Percentiles rank a stretch among this genome's conserved stretches.
Evolutionary conservation across 179 eudicot species (phyloP).

Genomic region (Beta corolliflora): DNA sequence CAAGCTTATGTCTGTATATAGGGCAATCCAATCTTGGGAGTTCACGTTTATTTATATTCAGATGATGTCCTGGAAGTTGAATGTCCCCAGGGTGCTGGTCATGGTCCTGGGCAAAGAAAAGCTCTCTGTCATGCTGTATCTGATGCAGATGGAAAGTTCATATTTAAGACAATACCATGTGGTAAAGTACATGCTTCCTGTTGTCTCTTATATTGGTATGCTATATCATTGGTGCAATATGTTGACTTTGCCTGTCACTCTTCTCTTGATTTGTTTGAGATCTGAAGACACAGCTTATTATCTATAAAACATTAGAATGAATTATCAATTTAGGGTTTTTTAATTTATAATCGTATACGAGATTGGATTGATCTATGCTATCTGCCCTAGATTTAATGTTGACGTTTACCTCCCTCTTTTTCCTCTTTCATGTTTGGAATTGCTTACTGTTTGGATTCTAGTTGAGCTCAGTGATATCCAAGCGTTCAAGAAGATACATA

Average conservation of each 20-base stretch:
- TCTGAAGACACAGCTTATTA: neutral
- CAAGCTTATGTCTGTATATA: slow-evolving; percentile 26
- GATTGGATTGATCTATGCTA: neutral
- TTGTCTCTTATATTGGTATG: slow-evolving; percentile 4
- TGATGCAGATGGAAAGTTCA: slow-evolving; percentile 84
- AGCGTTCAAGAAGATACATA: neutral
- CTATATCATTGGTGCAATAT: slow-evolving; percentile 6
- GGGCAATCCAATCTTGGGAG: slow-evolving; percentile 98
- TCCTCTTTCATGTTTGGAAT: neutral
- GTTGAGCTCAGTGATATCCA: neutral
- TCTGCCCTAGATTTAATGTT: neutral
- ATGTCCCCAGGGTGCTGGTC: slow-evolving; percentile 75
- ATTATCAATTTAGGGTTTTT: neutral
- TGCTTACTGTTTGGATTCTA: neutral
- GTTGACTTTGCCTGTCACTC: slow-evolving; percentile 10
- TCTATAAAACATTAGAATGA: neutral
- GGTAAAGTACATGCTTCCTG: slow-evolving; percentile 46
- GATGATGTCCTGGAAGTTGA: slow-evolving; percentile 73
- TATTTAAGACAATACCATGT: slow-evolving; percentile 81
- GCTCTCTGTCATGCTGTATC: slow-evolving; percentile 91
- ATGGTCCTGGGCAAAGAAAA: slow-evolving; percentile 66
- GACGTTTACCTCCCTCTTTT: neutral
- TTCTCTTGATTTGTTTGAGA: slow-evolving; percentile 9
- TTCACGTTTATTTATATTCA: slow-evolving; percentile 85
- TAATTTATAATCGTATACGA: neutral